These are phyloP conservation scores for Botrytis hyacinthi DNA, from an alignment of 2,329 filamentous ascomycete species.

Conservation along the genomic window DNA sequence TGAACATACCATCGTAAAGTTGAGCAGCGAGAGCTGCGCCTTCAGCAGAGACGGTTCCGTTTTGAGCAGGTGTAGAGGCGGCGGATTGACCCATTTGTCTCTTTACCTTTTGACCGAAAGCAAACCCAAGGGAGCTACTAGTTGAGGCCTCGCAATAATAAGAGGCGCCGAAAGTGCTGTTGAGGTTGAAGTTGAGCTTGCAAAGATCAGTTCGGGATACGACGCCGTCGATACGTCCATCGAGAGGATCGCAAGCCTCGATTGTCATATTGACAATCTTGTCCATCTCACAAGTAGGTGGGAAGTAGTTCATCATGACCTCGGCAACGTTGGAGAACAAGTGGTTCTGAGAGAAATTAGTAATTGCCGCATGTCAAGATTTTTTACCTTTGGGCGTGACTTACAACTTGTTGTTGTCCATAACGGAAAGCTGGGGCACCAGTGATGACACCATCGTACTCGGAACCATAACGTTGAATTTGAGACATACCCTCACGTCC, in stretches of 20 bases:
- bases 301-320: slow-evolving; percentile 44
- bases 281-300: slow-evolving; percentile 46
- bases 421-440: slow-evolving; percentile 49
- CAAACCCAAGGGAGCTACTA: neutral
- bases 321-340: slow-evolving; percentile 42
- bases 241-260: slow-evolving; percentile 52
- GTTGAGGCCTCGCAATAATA: slow-evolving; percentile 44
- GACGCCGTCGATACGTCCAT: slow-evolving; percentile 54
- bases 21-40: slow-evolving; percentile 40
- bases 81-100: neutral
- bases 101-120: slow-evolving; percentile 13
- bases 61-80: slow-evolving; percentile 27
- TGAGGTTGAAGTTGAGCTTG: slow-evolving; percentile 46
- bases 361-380: neutral
- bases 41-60: slow-evolving; percentile 31
- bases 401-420: slow-evolving; percentile 44
- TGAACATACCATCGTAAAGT: slow-evolving; percentile 41
- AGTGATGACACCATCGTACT: slow-evolving; percentile 47
- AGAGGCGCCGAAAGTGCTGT: slow-evolving; percentile 44
- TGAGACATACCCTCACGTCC: slow-evolving; percentile 51
- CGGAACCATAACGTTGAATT: slow-evolving; percentile 42
- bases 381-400: neutral
- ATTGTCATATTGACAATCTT: slow-evolving; percentile 56
- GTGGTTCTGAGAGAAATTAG: neutral
- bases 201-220: slow-evolving; percentile 50